Base-by-base conservation (phyloP, 371 early-diverging fungal genomes). In the Mucor saturninus region DNA sequence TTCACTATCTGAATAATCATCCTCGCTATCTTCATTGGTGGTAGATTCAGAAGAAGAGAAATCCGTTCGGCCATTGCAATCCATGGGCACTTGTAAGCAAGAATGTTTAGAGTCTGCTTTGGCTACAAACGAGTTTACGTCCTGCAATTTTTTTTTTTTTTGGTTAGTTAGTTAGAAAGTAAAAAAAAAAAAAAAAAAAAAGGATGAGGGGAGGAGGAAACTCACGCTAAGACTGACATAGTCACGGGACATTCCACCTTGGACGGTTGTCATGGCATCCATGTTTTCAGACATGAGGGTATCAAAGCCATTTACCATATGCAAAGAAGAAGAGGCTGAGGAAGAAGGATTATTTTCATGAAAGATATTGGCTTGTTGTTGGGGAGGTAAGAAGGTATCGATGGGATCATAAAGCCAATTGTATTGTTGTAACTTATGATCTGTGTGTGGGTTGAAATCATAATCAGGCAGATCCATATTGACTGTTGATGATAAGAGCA, bases 91-190 rank as follows among this genome's bases (percentile, higher is more conserved):
- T 35, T 56, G 57, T 40, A 30, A 26, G 31, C 62, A 59, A 0
- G 69, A 65, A 49, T 73, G 69, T 37, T 76, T 68, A 32, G 76
- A 73, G 43, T 76, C 78, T 30, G 69, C 67, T 61, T 79, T 67
- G 31, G 75, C 77, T 1, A 79, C 77, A 64, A 72, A 76, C 4
- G 77, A 73, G 43, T 79, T 79, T 50, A 79, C 72, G 60, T 79
- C 80, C 80, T 79, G 52, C 43, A 39, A 15, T n/a, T 28, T 0
- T 31, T 14, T 38, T 13, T 46, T 35, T 38, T 13, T 21, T 21
- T 21, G 21, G 1, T 21, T 21, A 21, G 21, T 21, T 21, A 1
- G 21, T 21, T 21, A 21, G 21, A 49, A 15, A 21, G 51, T 4
- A 21, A 21, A 21, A 21, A 21, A 21, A 21, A 21, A 21, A 21